Evolutionary conservation across 1,139 yeast species (phyloP), one percentile per base, ranked within the genome.

Genomic region (Zygoascus meyerae): DNA sequence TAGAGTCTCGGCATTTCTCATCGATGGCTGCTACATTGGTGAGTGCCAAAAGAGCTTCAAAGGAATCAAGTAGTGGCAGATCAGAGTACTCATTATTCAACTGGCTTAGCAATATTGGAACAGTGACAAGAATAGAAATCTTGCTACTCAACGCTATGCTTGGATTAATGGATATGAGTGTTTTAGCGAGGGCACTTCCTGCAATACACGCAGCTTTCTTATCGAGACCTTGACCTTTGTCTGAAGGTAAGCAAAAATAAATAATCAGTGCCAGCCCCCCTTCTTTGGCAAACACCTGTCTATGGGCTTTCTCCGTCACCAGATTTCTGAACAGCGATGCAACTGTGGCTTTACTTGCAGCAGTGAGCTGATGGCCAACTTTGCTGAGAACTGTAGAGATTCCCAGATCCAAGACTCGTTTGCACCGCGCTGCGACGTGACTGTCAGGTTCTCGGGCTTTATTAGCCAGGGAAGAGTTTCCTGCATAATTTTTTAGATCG

Each of bases 11-110:
- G 38, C 71, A 65, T 12, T 62, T 63, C 31, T 63, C 63, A 32
- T 63, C 65, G 6, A 63, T 55, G 2, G 77, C 68, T 2, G 78
- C 77, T 17, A 75, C 54, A 51, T 75, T 75, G 2, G 79, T 75
- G 33, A 75, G 61, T 0, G 79, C 78, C 34, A 74, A 56, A 33
- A 75, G 60, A 1, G 76, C 66, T 55, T 75, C 78, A 49, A 71
- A 71, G 1, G 67, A 62, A 48, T 74, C 78, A 16, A 70, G 58
- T 32, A 65, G 54, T 8, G 65, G 65, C 2, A 62, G 47, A 10
- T 50, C 58, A 2, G 62, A 53, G 5, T 44, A 21, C 15, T 54
- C 58, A 44, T 54, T 52, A 33, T 46, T 44, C 32, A 68, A 55
- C 50, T 63, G 67, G 4, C 44, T 52, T n/a, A 46, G 21, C 17